Evolutionary conservation across 805 yeast genomes (phyloP).

Genomic region (Saturnispora mendoncae): DNA sequence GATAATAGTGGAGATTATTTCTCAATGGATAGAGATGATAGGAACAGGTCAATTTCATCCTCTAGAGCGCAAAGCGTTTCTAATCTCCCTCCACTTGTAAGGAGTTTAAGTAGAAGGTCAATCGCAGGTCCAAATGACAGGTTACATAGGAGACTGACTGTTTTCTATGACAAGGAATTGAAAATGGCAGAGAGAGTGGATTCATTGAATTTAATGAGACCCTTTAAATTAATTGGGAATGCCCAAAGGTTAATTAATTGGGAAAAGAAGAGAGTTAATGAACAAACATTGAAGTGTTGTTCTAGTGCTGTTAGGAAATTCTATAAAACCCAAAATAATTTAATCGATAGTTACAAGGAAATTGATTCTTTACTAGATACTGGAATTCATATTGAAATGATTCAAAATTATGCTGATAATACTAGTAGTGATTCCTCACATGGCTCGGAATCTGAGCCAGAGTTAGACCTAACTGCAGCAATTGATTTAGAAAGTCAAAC

Average conservation of each 20-base stretch:
- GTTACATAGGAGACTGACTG: conserved; percentile 19
- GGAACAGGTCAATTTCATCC: not conserved
- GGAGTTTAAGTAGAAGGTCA: conserved; percentile 1
- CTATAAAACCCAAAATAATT: conserved; percentile 51
- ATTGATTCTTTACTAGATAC: conserved; percentile 63
- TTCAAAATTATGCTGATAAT: conserved; percentile 45
- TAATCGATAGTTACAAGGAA: conserved; percentile 46
- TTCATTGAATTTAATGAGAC: conserved; percentile 36
- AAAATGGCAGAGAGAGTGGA: conserved; percentile 20
- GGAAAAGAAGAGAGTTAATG: conserved; percentile 23
- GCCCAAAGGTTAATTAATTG: conserved; percentile 33
- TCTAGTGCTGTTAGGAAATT: conserved; percentile 30
- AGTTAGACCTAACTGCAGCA: conserved; percentile 10
- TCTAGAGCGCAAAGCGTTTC: not conserved
- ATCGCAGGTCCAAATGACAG: conserved; percentile 1
- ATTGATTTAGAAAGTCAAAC: conserved; percentile 8
- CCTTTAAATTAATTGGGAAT: conserved; percentile 39
- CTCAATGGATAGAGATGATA: not conserved
- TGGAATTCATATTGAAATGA: conserved; percentile 58
- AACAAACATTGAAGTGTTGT: conserved; percentile 19
- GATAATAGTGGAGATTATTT: not conserved
- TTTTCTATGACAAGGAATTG: conserved; percentile 14
- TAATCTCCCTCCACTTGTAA: conserved; percentile 1
- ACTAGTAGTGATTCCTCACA: conserved; percentile 13
- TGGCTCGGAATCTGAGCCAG: conserved; percentile 19